Percentiles rank a stretch among this genome's conserved stretches.
phyloP scores from a whole-genome alignment of 2,329 filamentous ascomycete species.

The Ceratocystis alfenasii region DNA sequence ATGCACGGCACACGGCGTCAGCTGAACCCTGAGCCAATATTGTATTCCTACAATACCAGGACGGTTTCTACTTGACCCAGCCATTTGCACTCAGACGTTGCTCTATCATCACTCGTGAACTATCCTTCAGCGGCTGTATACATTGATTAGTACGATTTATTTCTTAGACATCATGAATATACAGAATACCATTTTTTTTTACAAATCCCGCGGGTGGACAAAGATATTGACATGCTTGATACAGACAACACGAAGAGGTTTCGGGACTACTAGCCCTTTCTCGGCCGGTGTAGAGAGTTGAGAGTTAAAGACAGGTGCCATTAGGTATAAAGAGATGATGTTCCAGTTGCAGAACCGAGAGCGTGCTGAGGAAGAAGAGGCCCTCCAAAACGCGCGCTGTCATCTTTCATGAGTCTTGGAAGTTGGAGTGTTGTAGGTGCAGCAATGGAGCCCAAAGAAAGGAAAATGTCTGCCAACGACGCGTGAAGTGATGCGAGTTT shows the following conservation, averaged over 20 bases:
- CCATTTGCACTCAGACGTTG: slow-evolving; percentile 20
- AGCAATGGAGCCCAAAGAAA: not conserved
- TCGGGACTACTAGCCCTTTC: not conserved
- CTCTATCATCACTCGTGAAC: slow-evolving; percentile 33
- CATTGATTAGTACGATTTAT: slow-evolving; percentile 4
- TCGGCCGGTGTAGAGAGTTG: too few species aligned
- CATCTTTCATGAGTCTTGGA: not conserved
- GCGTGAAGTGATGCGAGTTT: not conserved
- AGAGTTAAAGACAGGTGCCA: too few species aligned
- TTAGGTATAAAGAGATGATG: too few species aligned
- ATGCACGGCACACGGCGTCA: slow-evolving; percentile 1
- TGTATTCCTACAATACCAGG: slow-evolving; percentile 27
- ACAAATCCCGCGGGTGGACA: not conserved
- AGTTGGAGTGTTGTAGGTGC: not conserved
- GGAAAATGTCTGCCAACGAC: not conserved
- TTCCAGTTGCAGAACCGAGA: too few species aligned
- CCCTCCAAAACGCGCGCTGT: too few species aligned
- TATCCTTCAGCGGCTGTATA: slow-evolving; percentile 1
- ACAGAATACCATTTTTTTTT: not conserved
- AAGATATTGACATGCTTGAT: not conserved
- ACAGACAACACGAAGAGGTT: not conserved
- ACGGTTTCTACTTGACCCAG: slow-evolving; percentile 15
- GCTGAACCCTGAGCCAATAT: slow-evolving; percentile 17
- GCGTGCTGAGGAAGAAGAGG: too few species aligned
- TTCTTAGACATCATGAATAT: slow-evolving; percentile 11